Evolutionary conservation across 208 protist genomes (phyloP), one percentile per base, ranked within the genome.

Genomic region (Willaertia magna): DNA sequence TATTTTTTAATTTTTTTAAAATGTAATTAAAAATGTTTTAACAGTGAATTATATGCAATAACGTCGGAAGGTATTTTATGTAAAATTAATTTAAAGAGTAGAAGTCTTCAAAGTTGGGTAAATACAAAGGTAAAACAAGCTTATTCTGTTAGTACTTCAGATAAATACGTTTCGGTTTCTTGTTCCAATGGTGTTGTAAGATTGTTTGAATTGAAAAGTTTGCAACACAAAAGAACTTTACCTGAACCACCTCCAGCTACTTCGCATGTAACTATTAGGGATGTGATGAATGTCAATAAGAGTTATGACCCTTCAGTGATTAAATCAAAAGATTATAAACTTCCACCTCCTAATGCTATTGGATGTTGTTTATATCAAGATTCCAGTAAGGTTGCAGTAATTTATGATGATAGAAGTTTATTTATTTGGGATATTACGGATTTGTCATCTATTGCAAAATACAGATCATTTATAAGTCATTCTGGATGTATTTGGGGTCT

Each of bases 21-120:
- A n/a, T n/a, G n/a, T n/a, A n/a, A n/a, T n/a, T n/a, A n/a, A n/a
- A n/a, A n/a, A n/a, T n/a, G n/a, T n/a, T n/a, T n/a, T n/a, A n/a
- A n/a, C n/a, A 3, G 11, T 20, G 76, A 30, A 51, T 12, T 81
- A 0, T 81, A 81, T 51, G 22, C 43, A 1, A 18, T 81, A 1
- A 81, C 76, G 22, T 30, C 6, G 12, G 76, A 81, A 20, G 76
- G 76, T 20, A 30, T 81, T 42, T 34, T 81, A 40, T 81, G 76
- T 51, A 34, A 40, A 26, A 40, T 81, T 40, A 43, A 51, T 39
- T 20, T n/a, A 47, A 51, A 81, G 39, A 44, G 42, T 22, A 40
- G 75, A 11, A 14, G 12, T 3, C n/a, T 90, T 26, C 81, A 90
- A 48, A 89, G 79, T 12, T 90, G 87, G 87, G 88, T 90, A 2